These are phyloP conservation scores for Clonostachys solani DNA, from an alignment of 2,329 filamentous ascomycete genomes.

Conservation along the genomic window DNA sequence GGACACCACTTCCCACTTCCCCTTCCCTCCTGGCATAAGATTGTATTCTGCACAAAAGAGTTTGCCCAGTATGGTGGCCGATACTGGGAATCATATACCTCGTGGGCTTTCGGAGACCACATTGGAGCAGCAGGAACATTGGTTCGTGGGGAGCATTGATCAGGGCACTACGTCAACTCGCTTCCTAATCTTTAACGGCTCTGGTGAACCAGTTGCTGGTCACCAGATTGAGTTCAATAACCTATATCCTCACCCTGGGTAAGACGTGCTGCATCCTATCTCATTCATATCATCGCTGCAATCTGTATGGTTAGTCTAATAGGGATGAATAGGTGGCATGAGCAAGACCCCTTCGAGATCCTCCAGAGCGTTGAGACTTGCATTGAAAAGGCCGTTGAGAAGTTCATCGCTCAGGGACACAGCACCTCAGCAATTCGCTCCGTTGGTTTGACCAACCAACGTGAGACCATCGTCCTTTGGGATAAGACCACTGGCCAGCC, in stretches of 20 bases:
- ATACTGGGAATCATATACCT: too few species aligned
- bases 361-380: conserved; percentile 68
- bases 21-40: too few species aligned
- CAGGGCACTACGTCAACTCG: conserved; percentile 76
- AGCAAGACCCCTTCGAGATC: conserved; percentile 76
- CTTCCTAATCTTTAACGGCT: conserved; percentile 82
- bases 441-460: conserved; percentile 79
- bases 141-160: conserved; percentile 75
- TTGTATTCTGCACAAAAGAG: too few species aligned
- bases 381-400: conserved; percentile 68
- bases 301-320: too few species aligned
- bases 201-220: conserved; percentile 67
- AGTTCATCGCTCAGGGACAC: conserved; percentile 66
- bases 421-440: conserved; percentile 64
- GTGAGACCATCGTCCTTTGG: conserved; percentile 80
- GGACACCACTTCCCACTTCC: too few species aligned
- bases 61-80: too few species aligned
- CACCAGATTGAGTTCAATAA: conserved; percentile 76
- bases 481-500: conserved; percentile 72
- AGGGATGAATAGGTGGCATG: conserved; percentile 63
- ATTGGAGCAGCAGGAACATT: conserved; percentile 30
- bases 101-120: conserved; percentile 21
- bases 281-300: not conserved
- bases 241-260: conserved; percentile 73
- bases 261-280: conserved; percentile 17